Percentiles rank a stretch among this genome's conserved stretches.
Evolutionary conservation across 2,329 filamentous ascomycete genomes (phyloP).

Genomic region (Colletotrichum caudatum): DNA sequence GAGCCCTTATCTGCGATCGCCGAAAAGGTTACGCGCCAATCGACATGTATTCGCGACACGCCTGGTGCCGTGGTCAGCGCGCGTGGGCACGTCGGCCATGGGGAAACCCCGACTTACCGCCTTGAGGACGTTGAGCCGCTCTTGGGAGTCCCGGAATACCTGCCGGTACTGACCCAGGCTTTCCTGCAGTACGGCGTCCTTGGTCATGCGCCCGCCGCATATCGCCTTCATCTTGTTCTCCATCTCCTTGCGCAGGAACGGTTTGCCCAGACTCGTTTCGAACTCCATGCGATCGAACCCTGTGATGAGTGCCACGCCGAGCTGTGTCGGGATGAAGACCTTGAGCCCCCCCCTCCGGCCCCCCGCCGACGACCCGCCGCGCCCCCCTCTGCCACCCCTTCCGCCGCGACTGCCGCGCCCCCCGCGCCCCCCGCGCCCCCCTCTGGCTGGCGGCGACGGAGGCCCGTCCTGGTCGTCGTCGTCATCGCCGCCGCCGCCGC

Average conservation of each 20-base stretch:
- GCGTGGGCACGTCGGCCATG: constrained; percentile 4
- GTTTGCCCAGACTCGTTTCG: constrained; percentile 93
- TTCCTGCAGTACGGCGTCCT: constrained; percentile 80
- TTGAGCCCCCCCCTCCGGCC: constrained; percentile 68
- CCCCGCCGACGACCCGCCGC: constrained; percentile 52
- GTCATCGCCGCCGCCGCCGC: constrained; percentile 56
- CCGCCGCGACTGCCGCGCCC: constrained; percentile 58
- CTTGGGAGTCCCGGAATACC: constrained; percentile 85
- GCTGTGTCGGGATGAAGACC: constrained; percentile 91
- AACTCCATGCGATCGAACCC: constrained; percentile 96
- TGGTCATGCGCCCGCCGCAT: constrained; percentile 85
- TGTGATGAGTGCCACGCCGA: constrained; percentile 91
- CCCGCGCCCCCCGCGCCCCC: constrained; percentile 60
- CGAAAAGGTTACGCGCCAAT: constrained; percentile 46
- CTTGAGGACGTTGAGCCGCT: constrained; percentile 77
- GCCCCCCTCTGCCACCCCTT: constrained; percentile 57
- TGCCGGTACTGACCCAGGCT: constrained; percentile 88
- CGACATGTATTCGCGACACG: constrained; percentile 67
- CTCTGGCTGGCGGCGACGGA: constrained; percentile 53
- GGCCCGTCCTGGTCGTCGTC: constrained; percentile 55
- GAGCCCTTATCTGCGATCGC: constrained; percentile 33
- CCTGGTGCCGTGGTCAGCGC: constrained; percentile 48
- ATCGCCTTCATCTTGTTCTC: constrained; percentile 97
- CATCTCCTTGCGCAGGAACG: constrained; percentile 97
- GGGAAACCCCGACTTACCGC: constrained; percentile 59